phyloP scores from a whole-genome alignment of 2,329 filamentous ascomycete species.

The Pseudogymnoascus sp. region DNA sequence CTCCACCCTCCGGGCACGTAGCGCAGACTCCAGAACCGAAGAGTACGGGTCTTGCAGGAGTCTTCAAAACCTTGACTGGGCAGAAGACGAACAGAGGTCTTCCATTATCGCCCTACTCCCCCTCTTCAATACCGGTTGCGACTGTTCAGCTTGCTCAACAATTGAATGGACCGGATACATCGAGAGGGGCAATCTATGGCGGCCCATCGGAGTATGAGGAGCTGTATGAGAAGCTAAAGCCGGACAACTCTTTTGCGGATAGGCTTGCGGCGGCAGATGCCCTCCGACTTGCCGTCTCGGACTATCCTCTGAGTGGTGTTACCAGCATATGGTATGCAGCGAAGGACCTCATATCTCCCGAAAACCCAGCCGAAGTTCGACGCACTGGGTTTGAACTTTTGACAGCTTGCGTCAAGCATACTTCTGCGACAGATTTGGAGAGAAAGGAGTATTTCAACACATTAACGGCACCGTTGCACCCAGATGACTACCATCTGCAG shows the following conservation, averaged over 20 bases:
- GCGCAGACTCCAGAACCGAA: constrained; percentile 48
- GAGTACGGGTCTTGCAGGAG: constrained; percentile 50
- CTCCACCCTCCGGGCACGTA: constrained; percentile 52
- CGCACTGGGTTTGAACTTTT: constrained; percentile 59
- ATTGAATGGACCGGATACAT: constrained; percentile 35
- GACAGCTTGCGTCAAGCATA: constrained; percentile 57
- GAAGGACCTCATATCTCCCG: constrained; percentile 55
- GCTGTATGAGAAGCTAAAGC: constrained; percentile 47
- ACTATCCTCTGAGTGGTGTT: constrained; percentile 44
- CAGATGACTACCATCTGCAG: constrained; percentile 60
- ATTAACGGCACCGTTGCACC: constrained; percentile 47
- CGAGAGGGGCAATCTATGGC: constrained; percentile 31
- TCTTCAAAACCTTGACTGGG: constrained; percentile 54
- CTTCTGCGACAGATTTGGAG: constrained; percentile 57
- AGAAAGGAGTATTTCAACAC: constrained; percentile 59
- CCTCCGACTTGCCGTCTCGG: constrained; percentile 49
- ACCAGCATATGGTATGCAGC: constrained; percentile 55
- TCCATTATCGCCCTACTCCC: constrained; percentile 36
- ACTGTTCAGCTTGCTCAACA: constrained; percentile 36
- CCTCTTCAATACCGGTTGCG: constrained; percentile 30
- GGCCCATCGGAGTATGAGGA: constrained; percentile 47
- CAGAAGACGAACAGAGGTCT: constrained; percentile 47
- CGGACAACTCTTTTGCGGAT: constrained; percentile 42
- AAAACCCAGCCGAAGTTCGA: constrained; percentile 47
- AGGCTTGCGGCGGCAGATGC: constrained; percentile 50